Evolutionary conservation across 371 early-diverging fungal species (phyloP).

Genomic region (Parasitella parasitica): DNA sequence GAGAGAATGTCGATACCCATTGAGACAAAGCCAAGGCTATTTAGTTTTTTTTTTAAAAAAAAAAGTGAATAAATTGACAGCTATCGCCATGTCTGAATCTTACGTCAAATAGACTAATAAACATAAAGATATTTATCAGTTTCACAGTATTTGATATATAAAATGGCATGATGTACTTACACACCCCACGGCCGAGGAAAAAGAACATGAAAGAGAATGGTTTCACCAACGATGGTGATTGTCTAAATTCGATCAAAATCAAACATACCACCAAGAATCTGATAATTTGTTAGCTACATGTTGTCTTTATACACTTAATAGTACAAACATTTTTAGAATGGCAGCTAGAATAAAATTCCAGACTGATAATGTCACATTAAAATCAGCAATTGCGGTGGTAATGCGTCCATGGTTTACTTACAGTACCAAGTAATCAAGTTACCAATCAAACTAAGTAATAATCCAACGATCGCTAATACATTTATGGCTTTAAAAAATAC

Average conservation of each 20-base stretch:
- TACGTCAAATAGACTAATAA: conserved; percentile 22
- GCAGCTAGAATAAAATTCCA: conserved; percentile 12
- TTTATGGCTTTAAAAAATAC: neutral
- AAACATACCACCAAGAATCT: conserved; percentile 10
- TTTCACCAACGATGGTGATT: conserved; percentile 14
- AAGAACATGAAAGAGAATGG: conserved; percentile 24
- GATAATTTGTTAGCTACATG: neutral
- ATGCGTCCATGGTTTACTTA: neutral
- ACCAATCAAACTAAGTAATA: conserved; percentile 16
- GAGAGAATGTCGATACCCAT: conserved; percentile 4
- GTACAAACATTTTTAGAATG: conserved; percentile 17
- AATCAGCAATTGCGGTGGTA: neutral
- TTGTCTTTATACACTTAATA: neutral
- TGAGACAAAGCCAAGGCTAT: conserved; percentile 17
- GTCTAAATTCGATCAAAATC: conserved; percentile 9
- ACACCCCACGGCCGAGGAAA: conserved; percentile 24
- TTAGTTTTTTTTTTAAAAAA: no score
- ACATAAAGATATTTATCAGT: neutral
- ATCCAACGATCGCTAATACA: conserved; percentile 3
- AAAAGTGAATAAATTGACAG: neutral
- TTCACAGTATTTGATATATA: neutral
- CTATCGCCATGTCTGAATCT: neutral
- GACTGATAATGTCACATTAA: neutral
- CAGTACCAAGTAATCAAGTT: conserved; percentile 13
- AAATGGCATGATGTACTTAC: conserved; percentile 13